A percentile compares a stretch with the other conserved stretches of the same genome.
phyloP scores from a whole-genome alignment of 2,329 filamentous ascomycete genomes.

The Colletotrichum musae region DNA sequence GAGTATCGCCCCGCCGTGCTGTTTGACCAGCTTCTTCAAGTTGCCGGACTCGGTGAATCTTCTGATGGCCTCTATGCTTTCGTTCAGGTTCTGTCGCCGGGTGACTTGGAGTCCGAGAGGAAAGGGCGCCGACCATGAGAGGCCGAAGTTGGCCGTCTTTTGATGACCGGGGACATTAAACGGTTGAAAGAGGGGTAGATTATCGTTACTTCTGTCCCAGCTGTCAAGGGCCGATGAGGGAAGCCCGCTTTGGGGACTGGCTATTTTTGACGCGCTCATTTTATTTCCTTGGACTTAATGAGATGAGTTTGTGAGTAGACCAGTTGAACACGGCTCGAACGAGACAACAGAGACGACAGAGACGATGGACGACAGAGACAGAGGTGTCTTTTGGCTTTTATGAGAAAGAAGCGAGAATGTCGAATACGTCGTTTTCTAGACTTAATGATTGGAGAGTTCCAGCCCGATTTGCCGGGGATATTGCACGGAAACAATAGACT shows the following conservation, averaged over 20 bases:
- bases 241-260: background rate
- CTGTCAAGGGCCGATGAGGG: background rate
- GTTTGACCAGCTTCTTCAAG: slow-evolving; percentile 44
- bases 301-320: too few species aligned
- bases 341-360: too few species aligned
- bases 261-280: background rate
- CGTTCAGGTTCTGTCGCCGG: slow-evolving; percentile 16
- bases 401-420: too few species aligned
- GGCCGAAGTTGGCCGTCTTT: slow-evolving; percentile 42
- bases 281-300: too few species aligned
- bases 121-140: slow-evolving; percentile 44
- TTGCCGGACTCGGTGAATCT: slow-evolving; percentile 45
- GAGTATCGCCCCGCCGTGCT: slow-evolving; percentile 52
- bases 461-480: background rate
- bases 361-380: too few species aligned
- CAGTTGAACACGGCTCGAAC: too few species aligned
- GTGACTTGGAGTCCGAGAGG: slow-evolving; percentile 44
- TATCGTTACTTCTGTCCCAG: too few species aligned
- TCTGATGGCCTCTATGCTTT: slow-evolving; percentile 41
- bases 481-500: background rate
- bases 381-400: too few species aligned
- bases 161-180: slow-evolving; percentile 46
- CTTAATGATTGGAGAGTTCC: too few species aligned
- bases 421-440: too few species aligned
- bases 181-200: slow-evolving; percentile 10